A percentile compares a stretch with the other conserved stretches of the same genome.
Conservation (phyloP, 345 rosid species). For the Eucalyptus brandiana region DNA sequence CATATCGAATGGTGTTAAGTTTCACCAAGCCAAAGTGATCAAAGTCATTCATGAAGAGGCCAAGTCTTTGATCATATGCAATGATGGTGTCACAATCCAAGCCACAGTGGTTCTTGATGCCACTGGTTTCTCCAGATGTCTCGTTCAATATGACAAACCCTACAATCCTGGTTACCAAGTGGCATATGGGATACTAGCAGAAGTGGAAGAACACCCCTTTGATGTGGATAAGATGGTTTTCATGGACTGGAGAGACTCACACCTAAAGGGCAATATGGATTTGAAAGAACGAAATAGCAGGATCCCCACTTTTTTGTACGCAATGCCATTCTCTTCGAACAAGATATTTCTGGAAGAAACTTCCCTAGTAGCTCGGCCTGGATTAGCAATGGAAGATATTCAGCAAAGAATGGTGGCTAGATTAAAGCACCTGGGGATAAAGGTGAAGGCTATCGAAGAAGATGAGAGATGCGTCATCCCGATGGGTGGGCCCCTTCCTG, state of each 20-base stretch:
- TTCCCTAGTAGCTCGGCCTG: slow-evolving; percentile 89
- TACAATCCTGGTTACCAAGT: slow-evolving; percentile 97
- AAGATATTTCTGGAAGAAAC: slow-evolving; percentile 92
- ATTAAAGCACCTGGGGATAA: slow-evolving; percentile 68
- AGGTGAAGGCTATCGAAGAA: slow-evolving; percentile 76
- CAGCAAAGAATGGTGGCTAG: slow-evolving; percentile 97
- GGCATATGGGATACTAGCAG: slow-evolving; percentile 89
- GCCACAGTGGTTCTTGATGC: slow-evolving; percentile 92
- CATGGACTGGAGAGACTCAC: slow-evolving; percentile 98
- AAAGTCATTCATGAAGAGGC: slow-evolving; percentile 81
- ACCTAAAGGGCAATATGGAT: slow-evolving; percentile 28
- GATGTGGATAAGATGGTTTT: slow-evolving; percentile 93
- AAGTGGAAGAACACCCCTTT: slow-evolving; percentile 91
- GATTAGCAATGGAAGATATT: slow-evolving; percentile 69
- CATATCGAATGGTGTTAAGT: slow-evolving; percentile 70
- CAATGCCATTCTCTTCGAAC: slow-evolving; percentile 84
- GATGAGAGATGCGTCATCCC: slow-evolving; percentile 93
- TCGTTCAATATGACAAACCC: slow-evolving; percentile 91
- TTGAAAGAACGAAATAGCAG: slow-evolving; percentile 49
- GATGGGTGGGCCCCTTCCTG: slow-evolving; percentile 96
- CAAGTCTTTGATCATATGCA: slow-evolving; percentile 71
- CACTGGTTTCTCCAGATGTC: slow-evolving; percentile 91
- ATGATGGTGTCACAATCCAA: slow-evolving; percentile 74
- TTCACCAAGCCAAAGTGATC: slow-evolving; percentile 87
- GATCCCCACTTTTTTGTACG: slow-evolving; percentile 86